Evolutionary conservation across 2,329 filamentous ascomycete genomes (phyloP), one percentile per base, ranked within the genome.

Genomic region (Bipolaris sorokiniana): DNA sequence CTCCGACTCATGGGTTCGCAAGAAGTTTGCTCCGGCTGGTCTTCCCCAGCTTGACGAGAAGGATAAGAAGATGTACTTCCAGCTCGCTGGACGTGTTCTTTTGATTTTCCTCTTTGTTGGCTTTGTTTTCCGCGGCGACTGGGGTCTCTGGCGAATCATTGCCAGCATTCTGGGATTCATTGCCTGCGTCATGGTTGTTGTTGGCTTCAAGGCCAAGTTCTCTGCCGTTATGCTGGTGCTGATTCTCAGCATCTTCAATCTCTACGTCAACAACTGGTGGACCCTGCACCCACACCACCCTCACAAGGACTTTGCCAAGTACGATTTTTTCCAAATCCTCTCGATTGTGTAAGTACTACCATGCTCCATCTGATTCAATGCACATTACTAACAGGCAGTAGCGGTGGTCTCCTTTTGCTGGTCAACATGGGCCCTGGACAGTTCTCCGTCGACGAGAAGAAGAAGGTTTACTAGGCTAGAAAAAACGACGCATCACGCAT

Each of bases 61-160:
- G 87, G 95, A 99, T 79, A 91, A 93, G 81, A 99, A 98, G 86
- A 98, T 98, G 94, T 99, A 99, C 84, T 96, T 99, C 81, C 95
- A 98, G 86, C 89, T 99, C 61, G 95, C 95, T 66, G 95, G 95
- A 34, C 89, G 95, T 68, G 91, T 99, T 34, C 84, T 99, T 65
- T 84, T 99, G 70, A 98, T 99, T 81, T 97, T 99, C 86, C 85
- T 99, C 67, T 99, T 99, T 78, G 78, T 97, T 66, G 95, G 95
- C 58, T 99, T 99, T 74, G 90, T 99, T 70, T 97, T 97, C 81
- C 91, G 91, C 55, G 95, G 95, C 67, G 84, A 93, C 72, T 99
- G 95, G 95, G 91, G 87, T 72, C 79, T 97, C 72, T 92, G 92
- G 85, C 88, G 95, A 73, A 85, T 98, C 48, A 70, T 92, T 51